Percentiles rank a stretch among this genome's conserved stretches.
Conservation (phyloP, 1,284 basidiomycete genomes). For the Trametes sp. region DNA sequence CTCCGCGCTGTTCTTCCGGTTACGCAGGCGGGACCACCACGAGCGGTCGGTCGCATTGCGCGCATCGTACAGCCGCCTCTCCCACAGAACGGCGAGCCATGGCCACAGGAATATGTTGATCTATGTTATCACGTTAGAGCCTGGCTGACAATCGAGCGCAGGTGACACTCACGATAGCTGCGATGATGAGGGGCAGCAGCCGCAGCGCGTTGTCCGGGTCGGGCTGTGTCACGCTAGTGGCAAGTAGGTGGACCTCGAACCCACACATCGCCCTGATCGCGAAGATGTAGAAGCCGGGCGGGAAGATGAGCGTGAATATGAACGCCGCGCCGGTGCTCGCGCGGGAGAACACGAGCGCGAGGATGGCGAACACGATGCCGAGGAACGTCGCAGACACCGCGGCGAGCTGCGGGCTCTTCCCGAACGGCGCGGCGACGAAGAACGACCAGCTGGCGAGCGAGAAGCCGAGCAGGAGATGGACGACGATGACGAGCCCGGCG, state of each 20-base stretch:
- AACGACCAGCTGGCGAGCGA: slow-evolving; percentile 75
- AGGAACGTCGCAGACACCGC: slow-evolving; percentile 74
- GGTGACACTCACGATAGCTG: slow-evolving; percentile 59
- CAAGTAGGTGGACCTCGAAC: slow-evolving; percentile 64
- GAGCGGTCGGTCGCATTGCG: slow-evolving; percentile 44
- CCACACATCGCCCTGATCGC: slow-evolving; percentile 71
- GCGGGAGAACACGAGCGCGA: slow-evolving; percentile 64
- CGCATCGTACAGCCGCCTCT: slow-evolving; percentile 69
- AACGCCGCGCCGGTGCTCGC: slow-evolving; percentile 58
- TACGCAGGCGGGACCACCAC: slow-evolving; percentile 39
- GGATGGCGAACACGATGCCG: slow-evolving; percentile 69
- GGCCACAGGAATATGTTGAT: slow-evolving; percentile 79
- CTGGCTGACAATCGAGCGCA: not conserved
- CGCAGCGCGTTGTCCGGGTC: slow-evolving; percentile 67
- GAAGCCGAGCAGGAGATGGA: slow-evolving; percentile 74
- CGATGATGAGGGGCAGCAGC: slow-evolving; percentile 68
- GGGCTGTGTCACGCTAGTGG: slow-evolving; percentile 58
- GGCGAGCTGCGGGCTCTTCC: slow-evolving; percentile 76
- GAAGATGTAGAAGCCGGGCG: slow-evolving; percentile 79
- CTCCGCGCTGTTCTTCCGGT: slow-evolving; percentile 26
- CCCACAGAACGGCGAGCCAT: slow-evolving; percentile 63
- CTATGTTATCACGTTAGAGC: slow-evolving; percentile 43
- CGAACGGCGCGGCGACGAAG: slow-evolving; percentile 72
- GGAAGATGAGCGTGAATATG: slow-evolving; percentile 76
- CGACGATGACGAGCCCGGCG: slow-evolving; percentile 64